phyloP scores from a whole-genome alignment of 805 yeast genomes.

The Teunomyces pallodes region DNA sequence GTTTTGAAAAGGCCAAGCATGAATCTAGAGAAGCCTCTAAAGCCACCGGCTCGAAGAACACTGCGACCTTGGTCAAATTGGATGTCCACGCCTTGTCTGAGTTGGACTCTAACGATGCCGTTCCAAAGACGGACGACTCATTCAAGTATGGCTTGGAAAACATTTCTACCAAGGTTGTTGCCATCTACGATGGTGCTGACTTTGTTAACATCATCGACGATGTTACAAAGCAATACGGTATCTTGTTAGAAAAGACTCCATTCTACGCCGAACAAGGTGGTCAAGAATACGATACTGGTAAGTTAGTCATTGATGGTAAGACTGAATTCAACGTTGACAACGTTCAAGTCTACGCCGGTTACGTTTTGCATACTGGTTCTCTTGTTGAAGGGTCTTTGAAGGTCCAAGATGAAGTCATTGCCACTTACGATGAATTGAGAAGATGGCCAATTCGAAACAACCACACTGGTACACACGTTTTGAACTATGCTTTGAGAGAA shows the following conservation, averaged over 20 bases:
- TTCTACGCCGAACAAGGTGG: conserved; percentile 99
- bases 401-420: conserved; percentile 71
- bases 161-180: conserved; percentile 65
- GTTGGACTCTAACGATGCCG: conserved; percentile 54
- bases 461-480: conserved; percentile 97
- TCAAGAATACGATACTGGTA: conserved; percentile 95
- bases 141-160: conserved; percentile 74
- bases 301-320: conserved; percentile 80
- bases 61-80: conserved; percentile 65
- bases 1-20: conserved; percentile 85
- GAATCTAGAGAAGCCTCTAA: conserved; percentile 94
- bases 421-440: conserved; percentile 87
- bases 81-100: conserved; percentile 88
- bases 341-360: conserved; percentile 92
- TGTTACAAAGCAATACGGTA: conserved; percentile 59
- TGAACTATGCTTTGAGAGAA: conserved; percentile 83
- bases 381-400: conserved; percentile 72
- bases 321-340: conserved; percentile 88
- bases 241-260: conserved; percentile 84
- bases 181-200: conserved; percentile 62
- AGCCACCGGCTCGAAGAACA: conserved; percentile 66
- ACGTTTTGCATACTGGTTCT: conserved; percentile 90
- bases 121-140: conserved; percentile 82
- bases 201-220: conserved; percentile 51
- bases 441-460: conserved; percentile 96